Conservation (phyloP, 2,329 filamentous ascomycete genomes). For the Leptographium lundbergii region DNA sequence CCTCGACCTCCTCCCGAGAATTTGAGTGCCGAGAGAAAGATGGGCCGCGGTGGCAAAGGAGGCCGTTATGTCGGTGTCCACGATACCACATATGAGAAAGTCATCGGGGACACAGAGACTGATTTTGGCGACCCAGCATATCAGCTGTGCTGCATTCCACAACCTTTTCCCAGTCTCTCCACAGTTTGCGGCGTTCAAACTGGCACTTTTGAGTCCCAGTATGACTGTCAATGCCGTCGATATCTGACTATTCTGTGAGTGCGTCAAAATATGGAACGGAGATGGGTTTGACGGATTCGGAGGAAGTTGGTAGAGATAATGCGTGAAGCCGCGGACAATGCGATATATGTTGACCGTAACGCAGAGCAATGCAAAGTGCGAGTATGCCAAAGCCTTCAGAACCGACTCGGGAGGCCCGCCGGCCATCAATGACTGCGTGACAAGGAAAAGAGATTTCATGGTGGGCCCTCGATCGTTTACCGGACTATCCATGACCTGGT, state of each 20-base stretch:
- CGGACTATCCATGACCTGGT: background rate
- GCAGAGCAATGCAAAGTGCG: constrained; percentile 3
- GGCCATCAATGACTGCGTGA: constrained; percentile 2
- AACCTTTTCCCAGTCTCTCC: background rate
- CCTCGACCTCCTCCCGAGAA: constrained; percentile 2
- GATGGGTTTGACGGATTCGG: constrained; percentile 3
- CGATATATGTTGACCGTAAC: constrained; percentile 4
- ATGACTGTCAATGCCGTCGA: background rate
- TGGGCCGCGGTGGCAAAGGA: constrained; percentile 5
- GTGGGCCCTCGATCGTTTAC: background rate
- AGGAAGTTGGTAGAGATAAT: constrained; percentile 5
- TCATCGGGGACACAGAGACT: constrained; percentile 5
- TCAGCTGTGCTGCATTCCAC: background rate
- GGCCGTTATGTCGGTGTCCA: constrained; percentile 4
- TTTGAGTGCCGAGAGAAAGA: constrained; percentile 3
- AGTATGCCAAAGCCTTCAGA: background rate
- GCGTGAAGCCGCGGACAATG: constrained; percentile 4
- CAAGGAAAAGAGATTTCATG: constrained; percentile 2
- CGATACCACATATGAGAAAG: constrained; percentile 6
- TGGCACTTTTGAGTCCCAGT: background rate
- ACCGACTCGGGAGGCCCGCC: background rate
- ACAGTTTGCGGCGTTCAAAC: background rate
- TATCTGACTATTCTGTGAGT: constrained; percentile 5
- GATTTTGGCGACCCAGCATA: constrained; percentile 3
- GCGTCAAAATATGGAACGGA: constrained; percentile 4